Percentiles rank a stretch among this genome's conserved stretches.
Conservation (phyloP, 257 asterid genomes). For the Sherardia arvensis region DNA sequence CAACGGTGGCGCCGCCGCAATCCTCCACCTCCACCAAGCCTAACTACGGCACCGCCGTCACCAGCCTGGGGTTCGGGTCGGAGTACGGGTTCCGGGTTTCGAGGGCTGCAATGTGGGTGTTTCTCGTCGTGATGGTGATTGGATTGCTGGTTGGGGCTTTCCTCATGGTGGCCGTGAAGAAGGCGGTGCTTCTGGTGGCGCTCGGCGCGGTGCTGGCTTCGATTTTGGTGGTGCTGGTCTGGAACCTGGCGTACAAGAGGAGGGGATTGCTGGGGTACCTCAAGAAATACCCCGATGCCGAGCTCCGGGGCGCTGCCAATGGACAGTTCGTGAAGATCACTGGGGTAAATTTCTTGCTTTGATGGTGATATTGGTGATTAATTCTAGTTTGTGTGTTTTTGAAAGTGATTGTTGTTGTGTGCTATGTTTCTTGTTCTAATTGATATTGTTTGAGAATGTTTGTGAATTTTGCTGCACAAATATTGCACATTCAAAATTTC, state of each 20-base stretch:
- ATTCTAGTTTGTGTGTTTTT: too few relatives aligned
- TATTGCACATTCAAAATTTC: neutral
- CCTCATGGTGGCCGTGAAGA: slow-evolving; percentile 72
- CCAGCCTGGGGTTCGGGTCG: slow-evolving; percentile 44
- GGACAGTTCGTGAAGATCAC: slow-evolving; percentile 97
- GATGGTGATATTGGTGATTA: too few relatives aligned
- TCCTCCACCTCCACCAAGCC: slow-evolving; percentile 45
- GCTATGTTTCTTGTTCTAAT: too few relatives aligned
- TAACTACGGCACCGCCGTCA: slow-evolving; percentile 68
- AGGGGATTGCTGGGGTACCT: slow-evolving; percentile 49
- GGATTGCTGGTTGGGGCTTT: slow-evolving; percentile 82
- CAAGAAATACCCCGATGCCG: slow-evolving; percentile 56
- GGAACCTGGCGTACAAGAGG: slow-evolving; percentile 55
- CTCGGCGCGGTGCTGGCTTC: slow-evolving; percentile 43
- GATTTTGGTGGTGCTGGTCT: slow-evolving; percentile 27
- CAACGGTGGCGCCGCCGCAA: slow-evolving; percentile 35
- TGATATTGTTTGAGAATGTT: too few relatives aligned
- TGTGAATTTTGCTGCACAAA: neutral
- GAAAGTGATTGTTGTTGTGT: neutral
- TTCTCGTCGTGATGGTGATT: slow-evolving; percentile 63
- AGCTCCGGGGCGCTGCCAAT: slow-evolving; percentile 83
- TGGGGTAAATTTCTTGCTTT: slow-evolving; percentile 54
- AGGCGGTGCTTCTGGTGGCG: slow-evolving; percentile 50
- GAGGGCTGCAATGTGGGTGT: slow-evolving; percentile 77
- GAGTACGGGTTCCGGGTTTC: slow-evolving; percentile 73